A percentile compares a stretch with the other conserved stretches of the same genome.
phyloP scores from a whole-genome alignment of 345 rosid genomes.

The Ceriops tagal region DNA sequence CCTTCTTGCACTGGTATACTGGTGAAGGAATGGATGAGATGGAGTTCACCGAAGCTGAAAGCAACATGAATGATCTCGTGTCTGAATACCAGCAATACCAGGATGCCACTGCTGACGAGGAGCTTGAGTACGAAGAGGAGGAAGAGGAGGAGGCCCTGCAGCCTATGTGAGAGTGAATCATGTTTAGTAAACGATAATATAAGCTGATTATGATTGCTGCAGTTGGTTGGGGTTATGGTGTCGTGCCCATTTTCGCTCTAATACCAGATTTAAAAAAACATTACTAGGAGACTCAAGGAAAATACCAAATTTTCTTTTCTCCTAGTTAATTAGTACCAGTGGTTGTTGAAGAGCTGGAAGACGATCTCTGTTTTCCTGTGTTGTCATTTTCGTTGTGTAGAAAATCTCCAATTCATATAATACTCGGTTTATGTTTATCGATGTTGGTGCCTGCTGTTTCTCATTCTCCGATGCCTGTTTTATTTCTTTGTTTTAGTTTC shows the following conservation, averaged over 20 bases:
- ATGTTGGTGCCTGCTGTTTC: no score
- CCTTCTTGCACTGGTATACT: constrained; percentile 5
- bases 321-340: background rate
- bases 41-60: constrained; percentile 6
- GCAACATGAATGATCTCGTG: constrained; percentile 2
- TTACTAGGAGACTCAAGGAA: background rate
- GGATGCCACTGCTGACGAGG: background rate
- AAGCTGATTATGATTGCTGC: background rate
- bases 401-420: no score
- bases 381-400: no score
- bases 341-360: background rate
- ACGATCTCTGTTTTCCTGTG: background rate
- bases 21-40: constrained; percentile 4
- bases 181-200: background rate
- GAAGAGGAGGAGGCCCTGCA: background rate
- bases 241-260: background rate
- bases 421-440: no score
- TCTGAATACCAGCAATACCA: constrained; percentile 1
- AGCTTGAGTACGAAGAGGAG: background rate
- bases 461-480: no score
- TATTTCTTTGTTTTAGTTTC: no score
- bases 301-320: background rate
- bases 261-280: background rate
- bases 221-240: background rate
- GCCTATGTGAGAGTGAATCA: background rate